Evolutionary conservation across 345 rosid species (phyloP).

Genomic region (Sisymbrium altissimum): DNA sequence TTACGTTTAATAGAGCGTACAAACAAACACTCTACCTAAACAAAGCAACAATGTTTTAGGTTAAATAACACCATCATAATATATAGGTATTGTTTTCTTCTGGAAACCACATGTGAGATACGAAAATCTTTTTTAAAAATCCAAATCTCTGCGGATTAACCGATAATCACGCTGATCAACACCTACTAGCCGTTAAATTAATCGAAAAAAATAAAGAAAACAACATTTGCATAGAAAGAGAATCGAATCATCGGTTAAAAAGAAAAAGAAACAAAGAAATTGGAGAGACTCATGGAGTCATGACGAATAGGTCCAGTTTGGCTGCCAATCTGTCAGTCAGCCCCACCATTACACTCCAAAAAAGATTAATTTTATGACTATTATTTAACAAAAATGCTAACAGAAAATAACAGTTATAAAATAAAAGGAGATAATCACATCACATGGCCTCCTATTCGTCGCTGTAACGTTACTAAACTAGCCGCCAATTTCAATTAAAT

Average conservation of each 20-base stretch:
- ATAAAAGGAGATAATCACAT: not conserved
- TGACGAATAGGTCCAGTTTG: slow-evolving; percentile 29
- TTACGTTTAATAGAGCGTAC: too few relatives aligned
- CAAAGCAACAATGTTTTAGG: not conserved
- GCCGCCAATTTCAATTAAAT: slow-evolving; percentile 20
- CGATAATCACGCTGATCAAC: slow-evolving; percentile 29
- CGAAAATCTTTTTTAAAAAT: not conserved
- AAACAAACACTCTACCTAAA: too few relatives aligned
- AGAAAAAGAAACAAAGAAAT: not conserved
- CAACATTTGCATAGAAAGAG: not conserved
- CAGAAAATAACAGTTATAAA: too few relatives aligned
- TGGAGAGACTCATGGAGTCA: not conserved
- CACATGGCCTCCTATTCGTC: slow-evolving; percentile 29
- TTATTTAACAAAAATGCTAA: not conserved
- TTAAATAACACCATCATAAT: not conserved
- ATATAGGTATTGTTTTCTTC: not conserved
- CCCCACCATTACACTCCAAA: slow-evolving; percentile 20
- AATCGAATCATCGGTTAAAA: not conserved
- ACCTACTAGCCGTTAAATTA: slow-evolving; percentile 19
- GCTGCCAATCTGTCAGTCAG: slow-evolving; percentile 30
- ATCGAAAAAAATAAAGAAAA: not conserved
- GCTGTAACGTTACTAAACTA: slow-evolving; percentile 26
- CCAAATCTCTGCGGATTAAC: not conserved
- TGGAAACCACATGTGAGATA: slow-evolving; percentile 17
- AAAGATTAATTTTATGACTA: not conserved